Percentiles rank a stretch among this genome's conserved stretches.
phyloP scores from a whole-genome alignment of 2,329 filamentous ascomycete species.

The Tolypocladium tropicale region DNA sequence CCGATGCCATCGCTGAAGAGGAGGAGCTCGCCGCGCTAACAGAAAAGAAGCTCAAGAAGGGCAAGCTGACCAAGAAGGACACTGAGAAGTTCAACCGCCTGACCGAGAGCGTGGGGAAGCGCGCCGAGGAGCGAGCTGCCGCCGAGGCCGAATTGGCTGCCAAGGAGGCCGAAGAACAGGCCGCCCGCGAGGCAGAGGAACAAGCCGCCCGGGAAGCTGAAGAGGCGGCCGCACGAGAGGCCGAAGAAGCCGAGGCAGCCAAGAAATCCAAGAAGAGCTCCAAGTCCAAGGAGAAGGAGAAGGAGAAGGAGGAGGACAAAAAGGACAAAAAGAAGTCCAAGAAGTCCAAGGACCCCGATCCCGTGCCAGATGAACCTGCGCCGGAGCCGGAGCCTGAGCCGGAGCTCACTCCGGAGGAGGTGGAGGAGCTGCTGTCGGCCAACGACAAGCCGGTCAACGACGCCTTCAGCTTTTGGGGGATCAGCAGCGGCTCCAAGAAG shows the following conservation, averaged over 20 bases:
- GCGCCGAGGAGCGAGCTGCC: slow-evolving; percentile 23
- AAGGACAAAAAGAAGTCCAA: slow-evolving; percentile 12
- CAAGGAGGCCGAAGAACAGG: slow-evolving; percentile 29
- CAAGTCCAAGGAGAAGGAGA: slow-evolving; percentile 21
- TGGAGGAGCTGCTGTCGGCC: slow-evolving; percentile 30
- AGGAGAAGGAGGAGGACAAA: slow-evolving; percentile 16
- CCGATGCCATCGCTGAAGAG: slow-evolving; percentile 15
- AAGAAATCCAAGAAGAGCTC: slow-evolving; percentile 33
- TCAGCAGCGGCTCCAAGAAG: slow-evolving; percentile 31
- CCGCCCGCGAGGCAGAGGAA: slow-evolving; percentile 17
- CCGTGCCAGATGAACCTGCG: background rate
- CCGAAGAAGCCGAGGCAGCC: slow-evolving; percentile 21
- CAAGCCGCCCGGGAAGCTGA: slow-evolving; percentile 7
- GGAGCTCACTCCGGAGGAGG: slow-evolving; percentile 29
- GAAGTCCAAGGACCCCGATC: slow-evolving; percentile 10
- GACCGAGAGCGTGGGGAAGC: slow-evolving; percentile 20
- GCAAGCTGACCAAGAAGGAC: slow-evolving; percentile 33
- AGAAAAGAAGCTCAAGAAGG: slow-evolving; percentile 39
- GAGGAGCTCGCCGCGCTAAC: slow-evolving; percentile 29
- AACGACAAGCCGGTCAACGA: slow-evolving; percentile 23
- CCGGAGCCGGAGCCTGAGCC: slow-evolving; percentile 9
- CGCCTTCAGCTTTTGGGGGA: slow-evolving; percentile 48
- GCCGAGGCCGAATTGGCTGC: slow-evolving; percentile 17
- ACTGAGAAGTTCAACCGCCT: slow-evolving; percentile 32
- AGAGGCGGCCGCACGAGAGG: slow-evolving; percentile 18